phyloP scores from a whole-genome alignment of 805 yeast genomes.

The Saccharomycopsis fibuligera region DNA sequence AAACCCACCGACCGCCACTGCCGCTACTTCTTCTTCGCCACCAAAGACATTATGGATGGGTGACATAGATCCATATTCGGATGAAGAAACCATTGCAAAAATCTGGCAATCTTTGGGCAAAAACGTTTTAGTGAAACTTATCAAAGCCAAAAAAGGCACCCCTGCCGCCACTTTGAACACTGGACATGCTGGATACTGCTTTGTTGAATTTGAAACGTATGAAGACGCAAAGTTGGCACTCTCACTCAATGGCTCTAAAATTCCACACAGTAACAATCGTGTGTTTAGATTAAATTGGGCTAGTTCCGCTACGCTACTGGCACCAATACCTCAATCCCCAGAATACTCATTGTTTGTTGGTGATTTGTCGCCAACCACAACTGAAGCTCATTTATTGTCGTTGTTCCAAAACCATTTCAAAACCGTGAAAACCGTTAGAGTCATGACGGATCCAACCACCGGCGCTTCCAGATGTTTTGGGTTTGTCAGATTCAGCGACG shows the following conservation, averaged over 20 bases:
- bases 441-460: constrained; percentile 79
- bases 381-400: constrained; percentile 72
- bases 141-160: constrained; percentile 42
- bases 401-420: constrained; percentile 61
- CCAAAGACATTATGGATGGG: constrained; percentile 89
- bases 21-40: constrained; percentile 39
- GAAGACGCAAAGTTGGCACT: constrained; percentile 67
- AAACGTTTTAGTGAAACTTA: constrained; percentile 59
- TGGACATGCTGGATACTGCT: constrained; percentile 63
- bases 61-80: constrained; percentile 74
- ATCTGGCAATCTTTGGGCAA: constrained; percentile 56
- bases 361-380: constrained; percentile 68
- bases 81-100: constrained; percentile 51
- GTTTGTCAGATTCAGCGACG: constrained; percentile 69
- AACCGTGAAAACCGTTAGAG: constrained; percentile 72
- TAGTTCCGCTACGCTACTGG: constrained; percentile 66
- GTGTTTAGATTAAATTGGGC: constrained; percentile 79
- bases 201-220: constrained; percentile 63
- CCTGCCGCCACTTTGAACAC: constrained; percentile 31
- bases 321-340: constrained; percentile 67
- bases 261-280: constrained; percentile 55
- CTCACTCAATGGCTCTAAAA: constrained; percentile 54
- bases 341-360: constrained; percentile 81
- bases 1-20: constrained; percentile 46
- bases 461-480: constrained; percentile 28